Evolutionary conservation across 1,284 basidiomycete species (phyloP).

Genomic region (Sanguinoderma infundibulare): DNA sequence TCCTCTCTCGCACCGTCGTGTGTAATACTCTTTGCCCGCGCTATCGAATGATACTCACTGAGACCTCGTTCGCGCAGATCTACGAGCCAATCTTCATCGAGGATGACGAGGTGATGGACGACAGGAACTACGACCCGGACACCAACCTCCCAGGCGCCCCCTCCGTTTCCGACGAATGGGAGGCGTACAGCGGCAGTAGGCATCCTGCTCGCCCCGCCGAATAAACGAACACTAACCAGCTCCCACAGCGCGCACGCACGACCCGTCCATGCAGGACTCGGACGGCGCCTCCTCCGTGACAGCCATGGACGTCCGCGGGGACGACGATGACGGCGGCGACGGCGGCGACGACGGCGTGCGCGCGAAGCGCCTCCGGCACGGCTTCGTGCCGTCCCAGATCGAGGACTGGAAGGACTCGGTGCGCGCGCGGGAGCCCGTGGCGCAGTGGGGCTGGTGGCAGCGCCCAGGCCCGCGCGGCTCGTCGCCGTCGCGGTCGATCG

Average conservation of each 20-base stretch:
- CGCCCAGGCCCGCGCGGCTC: background rate
- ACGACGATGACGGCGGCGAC: background rate
- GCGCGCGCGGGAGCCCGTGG: background rate
- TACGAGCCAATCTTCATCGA: slow-evolving; percentile 1
- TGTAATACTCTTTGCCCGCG: slow-evolving; percentile 18
- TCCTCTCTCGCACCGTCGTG: slow-evolving; percentile 35
- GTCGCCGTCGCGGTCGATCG: background rate
- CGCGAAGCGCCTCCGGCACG: background rate
- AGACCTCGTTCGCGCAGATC: background rate
- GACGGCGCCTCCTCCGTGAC: background rate
- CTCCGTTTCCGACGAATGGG: background rate
- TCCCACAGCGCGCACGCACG: background rate
- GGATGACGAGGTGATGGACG: background rate
- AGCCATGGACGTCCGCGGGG: background rate
- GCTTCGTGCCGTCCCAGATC: background rate
- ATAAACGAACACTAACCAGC: background rate
- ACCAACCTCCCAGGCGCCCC: background rate
- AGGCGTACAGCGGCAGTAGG: background rate
- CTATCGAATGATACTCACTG: slow-evolving; percentile 2
- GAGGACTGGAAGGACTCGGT: background rate
- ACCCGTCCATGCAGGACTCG: background rate
- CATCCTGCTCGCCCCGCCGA: background rate
- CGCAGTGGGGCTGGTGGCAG: background rate
- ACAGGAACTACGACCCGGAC: background rate
- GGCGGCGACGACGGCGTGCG: background rate